Evolutionary conservation across 345 rosid genomes (phyloP).

Genomic region (Citrus australasica): DNA sequence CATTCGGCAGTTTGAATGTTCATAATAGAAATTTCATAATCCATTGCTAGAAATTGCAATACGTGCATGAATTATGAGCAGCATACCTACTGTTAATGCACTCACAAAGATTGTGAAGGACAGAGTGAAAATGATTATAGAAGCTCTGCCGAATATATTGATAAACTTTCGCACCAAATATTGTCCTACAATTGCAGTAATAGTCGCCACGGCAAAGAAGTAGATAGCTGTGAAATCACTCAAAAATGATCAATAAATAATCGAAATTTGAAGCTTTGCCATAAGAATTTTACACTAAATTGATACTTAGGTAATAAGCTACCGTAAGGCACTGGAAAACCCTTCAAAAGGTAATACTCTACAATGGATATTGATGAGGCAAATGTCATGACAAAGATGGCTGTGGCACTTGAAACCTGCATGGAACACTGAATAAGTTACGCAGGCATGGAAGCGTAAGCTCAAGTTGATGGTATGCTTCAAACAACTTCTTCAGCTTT

Average conservation of each 20-base stretch:
- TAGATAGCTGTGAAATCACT: conserved; percentile 25
- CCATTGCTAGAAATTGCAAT: too few species aligned
- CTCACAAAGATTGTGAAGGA: conserved; percentile 30
- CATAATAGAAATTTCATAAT: too few species aligned
- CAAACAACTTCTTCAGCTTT: too few species aligned
- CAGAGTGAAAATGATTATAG: conserved; percentile 33
- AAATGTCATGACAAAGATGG: too few species aligned
- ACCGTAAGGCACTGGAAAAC: conserved; percentile 56
- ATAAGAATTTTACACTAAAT: too few species aligned
- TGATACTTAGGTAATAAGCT: background rate
- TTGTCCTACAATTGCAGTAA: conserved; percentile 37
- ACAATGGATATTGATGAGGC: conserved; percentile 18
- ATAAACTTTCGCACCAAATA: conserved; percentile 25
- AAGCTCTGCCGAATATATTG: conserved; percentile 32
- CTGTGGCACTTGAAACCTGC: too few species aligned
- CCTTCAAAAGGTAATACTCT: conserved; percentile 42
- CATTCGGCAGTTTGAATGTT: too few species aligned
- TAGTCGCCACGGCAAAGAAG: conserved; percentile 26
- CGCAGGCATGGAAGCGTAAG: too few species aligned
- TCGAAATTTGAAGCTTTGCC: too few species aligned
- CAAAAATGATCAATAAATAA: background rate
- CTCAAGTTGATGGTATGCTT: too few species aligned
- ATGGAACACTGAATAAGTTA: too few species aligned
- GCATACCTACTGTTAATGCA: conserved; percentile 32
- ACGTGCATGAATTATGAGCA: too few species aligned